Conservation (phyloP, 202 grass and related monocot genomes). For the Panicum hallii region DNA sequence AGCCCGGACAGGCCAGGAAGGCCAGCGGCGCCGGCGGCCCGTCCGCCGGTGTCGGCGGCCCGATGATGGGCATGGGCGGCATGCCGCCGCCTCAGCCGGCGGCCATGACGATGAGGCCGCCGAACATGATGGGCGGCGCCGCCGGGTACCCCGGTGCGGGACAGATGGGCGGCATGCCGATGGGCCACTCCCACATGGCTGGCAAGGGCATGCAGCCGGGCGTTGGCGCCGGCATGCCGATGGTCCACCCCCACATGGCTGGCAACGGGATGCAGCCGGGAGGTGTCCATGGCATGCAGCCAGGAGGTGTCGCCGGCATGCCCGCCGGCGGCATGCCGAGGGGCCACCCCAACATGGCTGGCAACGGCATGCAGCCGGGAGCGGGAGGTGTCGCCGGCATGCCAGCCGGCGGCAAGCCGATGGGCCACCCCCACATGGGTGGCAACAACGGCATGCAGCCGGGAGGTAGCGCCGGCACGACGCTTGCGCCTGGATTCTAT, state of each 20-base stretch:
- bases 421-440: slow-evolving; percentile 46
- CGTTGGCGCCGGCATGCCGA: neutral
- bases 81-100: slow-evolving; percentile 40
- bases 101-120: slow-evolving; percentile 64
- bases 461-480: slow-evolving; percentile 36
- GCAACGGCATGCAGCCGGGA: neutral
- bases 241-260: too few species aligned
- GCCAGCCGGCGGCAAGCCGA: slow-evolving; percentile 16
- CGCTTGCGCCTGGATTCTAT: neutral
- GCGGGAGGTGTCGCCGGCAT: neutral
- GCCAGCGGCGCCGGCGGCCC: slow-evolving; percentile 32
- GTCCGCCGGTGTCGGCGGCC: slow-evolving; percentile 25
- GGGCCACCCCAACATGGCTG: slow-evolving; percentile 43
- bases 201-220: neutral
- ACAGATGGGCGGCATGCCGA: slow-evolving; percentile 54
- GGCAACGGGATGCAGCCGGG: slow-evolving; percentile 28
- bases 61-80: slow-evolving; percentile 38
- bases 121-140: slow-evolving; percentile 59
- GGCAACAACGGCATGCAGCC: slow-evolving; percentile 23
- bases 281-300: slow-evolving; percentile 4
- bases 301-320: slow-evolving; percentile 18
- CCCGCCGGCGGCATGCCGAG: slow-evolving; percentile 33
- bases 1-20: slow-evolving; percentile 49
- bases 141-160: slow-evolving; percentile 28
- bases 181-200: slow-evolving; percentile 45